Conservation (phyloP, 345 rosid genomes). For the Microcos paniculata region DNA sequence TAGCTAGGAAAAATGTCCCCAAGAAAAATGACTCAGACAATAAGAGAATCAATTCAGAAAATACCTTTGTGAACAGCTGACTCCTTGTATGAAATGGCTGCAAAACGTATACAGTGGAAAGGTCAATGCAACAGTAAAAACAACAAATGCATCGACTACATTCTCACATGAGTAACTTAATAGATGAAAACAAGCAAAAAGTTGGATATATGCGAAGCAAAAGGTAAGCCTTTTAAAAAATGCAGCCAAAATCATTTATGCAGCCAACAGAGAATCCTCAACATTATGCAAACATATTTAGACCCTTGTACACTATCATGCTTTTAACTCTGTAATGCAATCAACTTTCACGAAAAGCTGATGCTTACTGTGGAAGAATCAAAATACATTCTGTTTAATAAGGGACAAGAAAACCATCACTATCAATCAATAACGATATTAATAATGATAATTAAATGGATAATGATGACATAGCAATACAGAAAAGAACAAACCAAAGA, state of each 20-base stretch:
- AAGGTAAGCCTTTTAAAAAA: background rate
- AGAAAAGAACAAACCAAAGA: background rate
- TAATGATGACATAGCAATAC: no score
- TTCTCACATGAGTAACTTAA: background rate
- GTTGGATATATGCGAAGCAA: background rate
- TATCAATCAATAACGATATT: background rate
- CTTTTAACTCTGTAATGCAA: background rate
- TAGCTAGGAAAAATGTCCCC: background rate
- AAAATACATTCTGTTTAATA: background rate
- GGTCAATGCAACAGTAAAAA: background rate
- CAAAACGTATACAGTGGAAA: slow-evolving; percentile 19
- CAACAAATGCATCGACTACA: background rate
- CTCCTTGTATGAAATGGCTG: slow-evolving; percentile 94
- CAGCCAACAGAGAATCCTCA: background rate
- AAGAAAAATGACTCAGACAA: background rate
- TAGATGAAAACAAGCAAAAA: background rate
- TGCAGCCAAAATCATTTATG: background rate
- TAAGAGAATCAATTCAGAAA: background rate
- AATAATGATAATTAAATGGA: background rate
- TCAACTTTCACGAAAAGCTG: background rate
- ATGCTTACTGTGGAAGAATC: background rate
- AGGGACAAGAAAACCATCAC: background rate
- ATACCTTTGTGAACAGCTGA: slow-evolving; percentile 74
- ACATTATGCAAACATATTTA: background rate
- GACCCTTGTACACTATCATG: background rate